Evolutionary conservation across 768 basidiomycete species (phyloP).

Genomic region (Boletus rex-veris): DNA sequence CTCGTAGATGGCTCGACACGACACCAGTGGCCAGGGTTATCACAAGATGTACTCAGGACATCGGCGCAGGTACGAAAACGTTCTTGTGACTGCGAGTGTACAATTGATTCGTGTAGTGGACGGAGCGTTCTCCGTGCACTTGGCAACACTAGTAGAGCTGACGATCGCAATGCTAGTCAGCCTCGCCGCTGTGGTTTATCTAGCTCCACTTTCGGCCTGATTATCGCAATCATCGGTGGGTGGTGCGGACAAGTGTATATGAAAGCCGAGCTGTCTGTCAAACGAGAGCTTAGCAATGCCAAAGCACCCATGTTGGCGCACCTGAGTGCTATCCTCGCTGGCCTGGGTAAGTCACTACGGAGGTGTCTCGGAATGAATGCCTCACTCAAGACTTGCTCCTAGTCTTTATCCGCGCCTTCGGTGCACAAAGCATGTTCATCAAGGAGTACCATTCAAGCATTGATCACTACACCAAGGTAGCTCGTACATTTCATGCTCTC

Average conservation of each 20-base stretch:
- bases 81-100: not conserved
- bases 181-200: not conserved
- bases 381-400: not conserved
- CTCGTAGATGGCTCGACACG: constrained; percentile 47
- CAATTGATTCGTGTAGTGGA: constrained; percentile 9
- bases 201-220: constrained; percentile 21
- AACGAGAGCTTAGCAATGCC: constrained; percentile 27
- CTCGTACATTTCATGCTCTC: constrained; percentile 30
- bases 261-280: constrained; percentile 38
- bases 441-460: constrained; percentile 29
- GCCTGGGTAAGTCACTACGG: constrained; percentile 10
- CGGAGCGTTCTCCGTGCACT: not conserved
- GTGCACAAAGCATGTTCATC: constrained; percentile 30
- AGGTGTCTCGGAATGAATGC: not conserved
- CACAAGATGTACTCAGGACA: constrained; percentile 47
- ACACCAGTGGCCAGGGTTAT: constrained; percentile 31
- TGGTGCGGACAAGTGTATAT: constrained; percentile 40
- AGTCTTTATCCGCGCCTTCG: constrained; percentile 41
- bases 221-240: constrained; percentile 28
- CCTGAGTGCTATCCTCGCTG: constrained; percentile 12
- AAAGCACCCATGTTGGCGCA: constrained; percentile 17
- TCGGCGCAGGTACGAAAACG: constrained; percentile 23
- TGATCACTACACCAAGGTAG: constrained; percentile 32
- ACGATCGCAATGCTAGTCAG: constrained; percentile 3
- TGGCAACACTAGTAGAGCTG: not conserved